These are phyloP conservation scores for Cercis canadensis DNA, from an alignment of 306 rosid genomes.

Conservation along the genomic window DNA sequence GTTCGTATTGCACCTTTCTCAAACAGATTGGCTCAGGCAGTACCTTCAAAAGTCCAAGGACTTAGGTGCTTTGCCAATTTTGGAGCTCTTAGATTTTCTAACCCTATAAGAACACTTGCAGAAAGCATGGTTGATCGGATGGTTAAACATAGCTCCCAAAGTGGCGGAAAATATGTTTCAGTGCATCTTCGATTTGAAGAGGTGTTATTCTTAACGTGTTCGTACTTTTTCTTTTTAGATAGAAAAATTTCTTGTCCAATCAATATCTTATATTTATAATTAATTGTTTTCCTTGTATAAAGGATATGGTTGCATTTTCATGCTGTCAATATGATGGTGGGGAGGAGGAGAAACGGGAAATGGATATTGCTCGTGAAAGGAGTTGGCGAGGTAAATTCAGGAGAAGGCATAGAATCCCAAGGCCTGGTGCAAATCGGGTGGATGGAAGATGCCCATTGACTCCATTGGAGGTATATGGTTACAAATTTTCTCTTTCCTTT, in stretches of 20 bases:
- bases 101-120: conserved; percentile 79
- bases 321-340: conserved; percentile 97
- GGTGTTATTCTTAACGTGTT: conserved; percentile 52
- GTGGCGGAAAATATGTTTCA: conserved; percentile 88
- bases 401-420: conserved; percentile 81
- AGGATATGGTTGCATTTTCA: conserved; percentile 99
- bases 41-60: conserved; percentile 78
- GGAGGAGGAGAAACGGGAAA: conserved; percentile 89
- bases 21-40: conserved; percentile 87
- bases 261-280: conserved; percentile 25
- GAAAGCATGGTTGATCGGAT: conserved; percentile 90
- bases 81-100: conserved; percentile 84
- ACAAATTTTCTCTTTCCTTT: conserved; percentile 1
- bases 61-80: conserved; percentile 89
- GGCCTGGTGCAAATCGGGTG: conserved; percentile 90
- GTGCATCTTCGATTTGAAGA: conserved; percentile 99
- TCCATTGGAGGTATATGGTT: conserved; percentile 80
- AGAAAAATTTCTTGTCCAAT: conserved; percentile 15
- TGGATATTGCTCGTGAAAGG: conserved; percentile 97
- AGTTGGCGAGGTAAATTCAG: conserved; percentile 98
- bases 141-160: conserved; percentile 75
- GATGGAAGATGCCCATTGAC: conserved; percentile 97
- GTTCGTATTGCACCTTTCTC: conserved; percentile 98
- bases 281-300: conserved; percentile 37
- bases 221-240: conserved; percentile 7